These are phyloP conservation scores for Dactylorhiza incarnata DNA, from an alignment of 106 monocot species.

Conservation along the genomic window DNA sequence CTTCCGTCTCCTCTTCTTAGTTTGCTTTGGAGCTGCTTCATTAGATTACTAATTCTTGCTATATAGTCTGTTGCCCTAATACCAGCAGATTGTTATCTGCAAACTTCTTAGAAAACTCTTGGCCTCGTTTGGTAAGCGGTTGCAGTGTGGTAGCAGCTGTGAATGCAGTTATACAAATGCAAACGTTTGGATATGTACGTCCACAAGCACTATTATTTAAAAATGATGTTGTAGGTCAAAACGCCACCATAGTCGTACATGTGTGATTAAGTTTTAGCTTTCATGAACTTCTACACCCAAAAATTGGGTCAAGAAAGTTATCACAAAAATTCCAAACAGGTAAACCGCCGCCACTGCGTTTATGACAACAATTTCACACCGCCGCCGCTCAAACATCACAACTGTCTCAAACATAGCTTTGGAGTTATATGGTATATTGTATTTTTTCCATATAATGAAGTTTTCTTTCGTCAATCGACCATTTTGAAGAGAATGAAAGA, in stretches of 20 bases:
- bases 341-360: neutral
- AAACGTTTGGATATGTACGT: too few relatives aligned
- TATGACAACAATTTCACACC: neutral
- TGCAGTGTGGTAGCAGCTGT: too few relatives aligned
- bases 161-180: too few relatives aligned
- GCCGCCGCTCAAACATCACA: neutral
- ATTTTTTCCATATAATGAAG: neutral
- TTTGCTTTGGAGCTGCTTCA: neutral
- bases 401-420: neutral
- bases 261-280: neutral
- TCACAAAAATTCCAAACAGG: too few relatives aligned
- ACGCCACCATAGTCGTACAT: too few relatives aligned
- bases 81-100: neutral
- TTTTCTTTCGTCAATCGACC: neutral
- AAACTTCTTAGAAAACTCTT: neutral
- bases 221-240: too few relatives aligned
- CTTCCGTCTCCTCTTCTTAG: neutral
- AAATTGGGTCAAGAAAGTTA: too few relatives aligned
- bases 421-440: neutral
- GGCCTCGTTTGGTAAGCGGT: neutral
- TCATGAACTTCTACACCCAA: neutral
- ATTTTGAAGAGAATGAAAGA: slow-evolving; percentile 81
- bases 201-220: too few relatives aligned
- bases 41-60: neutral
- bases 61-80: neutral